These are phyloP conservation scores for Prosopis cineraria DNA, from an alignment of 306 rosid species.

Conservation along the genomic window DNA sequence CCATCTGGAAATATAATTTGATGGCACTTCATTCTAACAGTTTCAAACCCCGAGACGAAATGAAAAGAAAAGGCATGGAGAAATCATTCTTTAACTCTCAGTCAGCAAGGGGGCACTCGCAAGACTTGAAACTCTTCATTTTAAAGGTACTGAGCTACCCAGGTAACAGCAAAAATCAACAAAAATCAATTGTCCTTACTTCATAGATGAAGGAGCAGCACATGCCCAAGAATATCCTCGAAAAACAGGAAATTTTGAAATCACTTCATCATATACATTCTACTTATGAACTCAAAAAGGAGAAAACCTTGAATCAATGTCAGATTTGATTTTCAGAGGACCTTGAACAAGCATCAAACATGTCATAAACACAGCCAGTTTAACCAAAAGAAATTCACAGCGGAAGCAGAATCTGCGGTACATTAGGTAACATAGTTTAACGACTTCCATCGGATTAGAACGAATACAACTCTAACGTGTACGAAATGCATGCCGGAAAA, in stretches of 20 bases:
- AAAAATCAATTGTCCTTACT: slow-evolving; percentile 18
- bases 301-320: slow-evolving; percentile 24
- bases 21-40: slow-evolving; percentile 21
- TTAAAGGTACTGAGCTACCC: slow-evolving; percentile 5
- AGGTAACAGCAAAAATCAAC: slow-evolving; percentile 6
- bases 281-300: slow-evolving; percentile 11
- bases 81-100: slow-evolving; percentile 30
- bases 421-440: background rate
- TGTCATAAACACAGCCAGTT: slow-evolving; percentile 38
- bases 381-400: slow-evolving; percentile 3
- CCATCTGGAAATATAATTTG: slow-evolving; percentile 33
- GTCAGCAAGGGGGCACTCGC: slow-evolving; percentile 24
- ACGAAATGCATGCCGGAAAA: background rate
- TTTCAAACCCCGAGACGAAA: slow-evolving; percentile 23
- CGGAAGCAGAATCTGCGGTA: slow-evolving; percentile 1
- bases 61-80: background rate
- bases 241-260: background rate
- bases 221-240: background rate
- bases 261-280: background rate
- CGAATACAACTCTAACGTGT: background rate
- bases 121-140: slow-evolving; percentile 8
- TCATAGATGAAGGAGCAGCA: background rate
- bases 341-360: slow-evolving; percentile 37
- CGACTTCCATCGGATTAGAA: background rate
- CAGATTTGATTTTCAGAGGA: background rate